Base-by-base conservation (phyloP, 2,329 filamentous ascomycete species). In the Beauveria sp. region DNA sequence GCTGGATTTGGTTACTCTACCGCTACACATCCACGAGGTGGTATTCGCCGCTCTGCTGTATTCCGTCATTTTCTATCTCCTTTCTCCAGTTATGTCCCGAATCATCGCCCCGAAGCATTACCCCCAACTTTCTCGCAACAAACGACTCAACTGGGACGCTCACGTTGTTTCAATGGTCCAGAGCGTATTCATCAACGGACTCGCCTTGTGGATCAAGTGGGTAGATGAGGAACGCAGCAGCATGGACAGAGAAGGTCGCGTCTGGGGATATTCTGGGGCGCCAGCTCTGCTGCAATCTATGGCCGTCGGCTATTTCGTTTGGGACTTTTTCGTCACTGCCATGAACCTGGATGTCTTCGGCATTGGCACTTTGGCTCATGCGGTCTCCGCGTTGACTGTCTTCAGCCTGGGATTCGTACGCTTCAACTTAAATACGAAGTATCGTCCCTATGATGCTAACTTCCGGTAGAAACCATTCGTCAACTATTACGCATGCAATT, bases 91-190 rank as follows among this genome's bases (percentile, higher is more conserved):
- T 46, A 59, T 92, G 41, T 92, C 89, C 40, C 78, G 75, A 51
- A 69, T 77, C 61, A 71, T 91, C 63, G 85, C 88, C 65, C 84
- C 88, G 3, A 67, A 78, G 51, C 79, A 83, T 66, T 94, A 94
- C 75, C 71, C 77, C 37, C 80, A 91, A 66, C 83, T 85, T 54
- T 75, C 78, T 28, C 80, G 82, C 60, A 90, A 88, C 61, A 83
- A 81, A 70, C 75, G 75, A 50, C 79, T 91, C 64, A 94, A 89
- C 79, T 94, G 91, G 91, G 86, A 96, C 72, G 87, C 91, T 26
- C 91, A 93, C 71, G 86, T 93, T 60, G 90, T 94, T 37, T 92
- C 89, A n/a, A 82, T 94, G 66, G 79, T 90, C 61, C 91, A 96
- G 79, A 88, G 86, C 71, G 77, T 80, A 37, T 75, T 91, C 60